Evolutionary conservation across 192 early-diverging fungal genomes (phyloP), one percentile per base, ranked within the genome.

Genomic region (Coemansia sp.): DNA sequence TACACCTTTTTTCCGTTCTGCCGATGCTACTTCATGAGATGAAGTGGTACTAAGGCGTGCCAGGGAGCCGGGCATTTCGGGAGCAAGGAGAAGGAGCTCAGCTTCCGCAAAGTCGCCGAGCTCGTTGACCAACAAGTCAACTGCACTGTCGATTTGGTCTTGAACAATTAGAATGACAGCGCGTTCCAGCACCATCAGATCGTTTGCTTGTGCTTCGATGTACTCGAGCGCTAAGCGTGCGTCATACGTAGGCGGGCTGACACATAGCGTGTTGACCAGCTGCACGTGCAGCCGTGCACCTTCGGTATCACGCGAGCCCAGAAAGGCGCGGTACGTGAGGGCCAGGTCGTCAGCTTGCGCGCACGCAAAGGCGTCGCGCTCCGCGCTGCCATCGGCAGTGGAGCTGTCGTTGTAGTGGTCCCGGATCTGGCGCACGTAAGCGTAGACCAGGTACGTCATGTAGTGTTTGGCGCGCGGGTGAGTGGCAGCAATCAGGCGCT

Each of bases 41-140:
- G 39, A 6, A 46, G 44, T 46, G 1, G 44, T 14, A 15, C 15
- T 46, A 15, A 81, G 55, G 12, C 41, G 67, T 1, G 73, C 78
- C 38, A 81, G 67, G 2, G 78, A 81, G 15, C 8, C 4, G 3
- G 26, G 71, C 20, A 63, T 53, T 4, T 23, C 20, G 4, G 80
- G 80, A 7, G 45, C 20, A 35, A 76, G 60, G 21, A 83, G 66
- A 58, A 83, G 49, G 9, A 71, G 14, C 57, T 83, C 80, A 0
- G 80, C 80, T 56, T 77, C 80, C 1, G 80, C 80, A 21, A 75
- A 83, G 38, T 83, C 80, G 24, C 72, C 66, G 6, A 33, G 34
- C 14, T 63, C 15, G 33, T 67, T 44, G 16, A 83, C 75, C 58
- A 83, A 52, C 6, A 69, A 16, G 5, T 72, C 59, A n/a, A 64